Percentiles rank a stretch among this genome's conserved stretches.
phyloP scores from a whole-genome alignment of 1,139 yeast genomes.

The Yamadazyma triangularis region DNA sequence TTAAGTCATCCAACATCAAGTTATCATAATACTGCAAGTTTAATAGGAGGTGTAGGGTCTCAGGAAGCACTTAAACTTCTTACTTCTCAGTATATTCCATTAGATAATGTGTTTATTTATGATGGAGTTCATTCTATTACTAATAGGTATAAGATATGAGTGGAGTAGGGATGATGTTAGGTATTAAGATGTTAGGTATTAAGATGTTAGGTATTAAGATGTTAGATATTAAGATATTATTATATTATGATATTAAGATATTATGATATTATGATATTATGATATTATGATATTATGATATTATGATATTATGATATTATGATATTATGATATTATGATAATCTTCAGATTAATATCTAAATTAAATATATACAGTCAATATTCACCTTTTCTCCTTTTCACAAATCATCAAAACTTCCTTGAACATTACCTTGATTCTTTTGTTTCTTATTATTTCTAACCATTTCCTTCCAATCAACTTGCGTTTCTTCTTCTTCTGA shows the following conservation, averaged over 20 bases:
- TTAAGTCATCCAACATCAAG: slow-evolving; percentile 24
- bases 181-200: slow-evolving; percentile 2
- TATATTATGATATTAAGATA: too few species aligned
- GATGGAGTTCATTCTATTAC: slow-evolving; percentile 61
- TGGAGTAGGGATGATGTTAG: slow-evolving; percentile 2
- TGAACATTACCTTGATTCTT: slow-evolving; percentile 40
- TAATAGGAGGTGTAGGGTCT: slow-evolving; percentile 76
- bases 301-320: too few species aligned
- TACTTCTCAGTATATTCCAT: slow-evolving; percentile 71
- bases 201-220: too few species aligned
- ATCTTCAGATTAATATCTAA: too few species aligned
- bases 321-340: too few species aligned
- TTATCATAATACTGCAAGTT: slow-evolving; percentile 32
- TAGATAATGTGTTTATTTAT: slow-evolving; percentile 60
- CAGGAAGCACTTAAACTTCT: slow-evolving; percentile 67
- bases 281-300: too few species aligned
- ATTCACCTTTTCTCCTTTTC: too few species aligned
- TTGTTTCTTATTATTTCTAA: slow-evolving; percentile 58
- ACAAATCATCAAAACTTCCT: slow-evolving; percentile 73
- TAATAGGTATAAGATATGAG: slow-evolving; percentile 41
- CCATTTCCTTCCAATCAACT: slow-evolving; percentile 86
- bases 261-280: too few species aligned
- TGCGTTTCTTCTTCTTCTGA: slow-evolving; percentile 51
- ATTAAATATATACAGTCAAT: slow-evolving; percentile 2
- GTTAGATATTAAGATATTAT: too few species aligned